Base-by-base conservation (phyloP, 768 basidiomycete genomes). In the Lactarius tabidus region DNA sequence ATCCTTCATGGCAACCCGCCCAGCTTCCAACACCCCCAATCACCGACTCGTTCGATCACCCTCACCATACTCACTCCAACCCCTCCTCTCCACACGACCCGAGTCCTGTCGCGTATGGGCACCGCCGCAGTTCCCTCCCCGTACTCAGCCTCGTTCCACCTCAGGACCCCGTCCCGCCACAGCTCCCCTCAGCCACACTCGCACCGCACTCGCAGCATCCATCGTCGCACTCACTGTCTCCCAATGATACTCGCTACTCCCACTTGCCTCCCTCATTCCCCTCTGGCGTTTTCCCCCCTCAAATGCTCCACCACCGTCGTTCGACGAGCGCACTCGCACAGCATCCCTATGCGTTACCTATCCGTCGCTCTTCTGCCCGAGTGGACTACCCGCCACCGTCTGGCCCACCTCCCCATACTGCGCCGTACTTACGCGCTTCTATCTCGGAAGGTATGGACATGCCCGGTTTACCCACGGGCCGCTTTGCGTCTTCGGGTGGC, bases 41-140 rank as follows among this genome's bases (percentile, higher is more conserved):
- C 15, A 31, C 23, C 52, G 57, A 67, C 31, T 58, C 59, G 55
- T 48, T 59, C 14, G 64, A 60, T 45, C 55, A 48, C 26, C 41
- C 31, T 6, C 64, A 56, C 62, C 56, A 48, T 20, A 17, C 59
- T 36, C 56, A 57, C 20, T 28, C 59, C 20, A 55, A 26, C 28
- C 45, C 63, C 15, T 23, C 54, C 35, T 54, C 60, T 23, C 61
- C 65, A 29, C 60, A 65, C 18, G 65, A 55, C 9, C 28, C 65
- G 0, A 33, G 41, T 29, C 65, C 61, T 3, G 26, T 36, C 18
- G 60, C 38, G 20, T 68, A 68, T 17, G 67, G 66, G 3, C 60
- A 29, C 31, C 67, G 67, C 36, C 67, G 67, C 31, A 53, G 59
- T 45, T 68, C 67, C 8, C 67, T 68, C 28, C 67, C 67, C 14